Conservation (phyloP, 805 yeast species). For the Barnettozyma populi region DNA sequence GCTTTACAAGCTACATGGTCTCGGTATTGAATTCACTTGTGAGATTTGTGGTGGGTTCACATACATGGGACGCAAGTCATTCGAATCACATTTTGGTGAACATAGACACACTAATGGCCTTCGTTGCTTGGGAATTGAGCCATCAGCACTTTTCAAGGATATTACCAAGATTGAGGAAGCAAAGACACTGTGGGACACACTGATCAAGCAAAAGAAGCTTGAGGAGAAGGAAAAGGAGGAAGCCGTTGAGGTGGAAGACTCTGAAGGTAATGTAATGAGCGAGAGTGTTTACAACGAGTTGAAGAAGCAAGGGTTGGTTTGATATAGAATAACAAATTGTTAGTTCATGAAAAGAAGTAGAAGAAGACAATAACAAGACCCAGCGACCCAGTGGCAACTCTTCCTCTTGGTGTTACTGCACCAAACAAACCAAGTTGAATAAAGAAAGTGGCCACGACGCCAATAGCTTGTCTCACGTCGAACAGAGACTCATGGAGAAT, state of each 20-base stretch:
- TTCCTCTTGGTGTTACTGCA: neutral
- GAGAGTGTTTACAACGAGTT: slow-evolving; percentile 77
- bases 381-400: neutral
- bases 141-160: slow-evolving; percentile 48
- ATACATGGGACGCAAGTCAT: slow-evolving; percentile 70
- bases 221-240: slow-evolving; percentile 37
- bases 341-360: neutral
- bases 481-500: slow-evolving; percentile 1
- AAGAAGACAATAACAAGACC: neutral
- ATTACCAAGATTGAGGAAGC: slow-evolving; percentile 70
- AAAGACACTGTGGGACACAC: slow-evolving; percentile 43
- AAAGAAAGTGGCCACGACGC: neutral
- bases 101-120: slow-evolving; percentile 69
- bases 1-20: slow-evolving; percentile 87
- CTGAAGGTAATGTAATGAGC: slow-evolving; percentile 88
- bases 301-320: slow-evolving; percentile 81
- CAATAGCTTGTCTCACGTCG: neutral
- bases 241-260: slow-evolving; percentile 82
- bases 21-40: slow-evolving; percentile 65
- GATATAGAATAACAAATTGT: slow-evolving; percentile 6
- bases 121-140: slow-evolving; percentile 62
- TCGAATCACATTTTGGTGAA: slow-evolving; percentile 70
- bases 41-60: slow-evolving; percentile 78
- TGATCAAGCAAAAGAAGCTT: slow-evolving; percentile 25
- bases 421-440: neutral